A percentile compares a stretch with the other conserved stretches of the same genome.
These are phyloP conservation scores for Globisporangium mamillatum DNA, from an alignment of 352 stramenopile genomes.

Conservation along the genomic window DNA sequence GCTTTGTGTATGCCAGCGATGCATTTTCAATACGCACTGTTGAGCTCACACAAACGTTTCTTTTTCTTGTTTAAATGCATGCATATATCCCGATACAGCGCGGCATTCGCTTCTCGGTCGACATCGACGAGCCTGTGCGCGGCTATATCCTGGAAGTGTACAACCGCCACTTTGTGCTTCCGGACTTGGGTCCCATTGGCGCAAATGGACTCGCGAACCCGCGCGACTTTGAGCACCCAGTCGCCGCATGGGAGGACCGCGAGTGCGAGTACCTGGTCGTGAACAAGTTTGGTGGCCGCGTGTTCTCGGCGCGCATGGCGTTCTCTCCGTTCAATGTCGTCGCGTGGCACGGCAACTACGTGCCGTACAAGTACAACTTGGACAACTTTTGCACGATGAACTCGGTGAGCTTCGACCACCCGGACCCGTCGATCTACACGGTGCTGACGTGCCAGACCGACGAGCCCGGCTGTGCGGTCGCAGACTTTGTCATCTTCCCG, in stretches of 20 bases:
- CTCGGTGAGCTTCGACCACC: constrained; percentile 95
- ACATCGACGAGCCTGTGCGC: constrained; percentile 74
- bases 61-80: not conserved
- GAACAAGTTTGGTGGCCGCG: constrained; percentile 88
- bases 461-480: constrained; percentile 91
- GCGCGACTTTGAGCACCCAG: constrained; percentile 92
- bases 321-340: constrained; percentile 97
- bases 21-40: not conserved
- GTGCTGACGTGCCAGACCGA: constrained; percentile 94
- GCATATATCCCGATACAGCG: constrained; percentile 30
- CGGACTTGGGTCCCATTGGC: constrained; percentile 94
- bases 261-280: constrained; percentile 70
- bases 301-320: constrained; percentile 83
- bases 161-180: constrained; percentile 94
- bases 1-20: not conserved
- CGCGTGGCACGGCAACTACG: constrained; percentile 98
- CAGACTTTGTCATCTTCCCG: constrained; percentile 98
- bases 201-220: constrained; percentile 96
- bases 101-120: constrained; percentile 93
- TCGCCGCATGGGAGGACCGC: constrained; percentile 87
- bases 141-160: constrained; percentile 97
- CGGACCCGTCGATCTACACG: constrained; percentile 97
- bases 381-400: constrained; percentile 95
- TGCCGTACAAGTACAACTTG: constrained; percentile 97
- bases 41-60: not conserved